These are phyloP conservation scores for Planoprotostelium fungivorum DNA, from an alignment of 78 protist species.

Conservation along the genomic window DNA sequence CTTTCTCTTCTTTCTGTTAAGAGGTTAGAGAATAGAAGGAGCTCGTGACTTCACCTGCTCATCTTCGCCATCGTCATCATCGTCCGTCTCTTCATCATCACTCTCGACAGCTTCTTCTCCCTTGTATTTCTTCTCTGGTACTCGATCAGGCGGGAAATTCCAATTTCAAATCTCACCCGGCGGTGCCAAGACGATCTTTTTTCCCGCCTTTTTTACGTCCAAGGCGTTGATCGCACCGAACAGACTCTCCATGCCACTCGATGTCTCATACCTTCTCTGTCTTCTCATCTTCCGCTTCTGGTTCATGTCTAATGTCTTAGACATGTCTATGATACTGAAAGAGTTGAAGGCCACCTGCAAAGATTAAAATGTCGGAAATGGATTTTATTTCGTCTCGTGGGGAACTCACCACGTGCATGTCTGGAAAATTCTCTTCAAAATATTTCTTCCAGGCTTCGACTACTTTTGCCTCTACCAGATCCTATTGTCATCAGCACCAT, in stretches of 20 bases:
- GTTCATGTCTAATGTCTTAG: conserved; percentile 21
- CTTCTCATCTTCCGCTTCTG: conserved; percentile 25
- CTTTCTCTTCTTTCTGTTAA: background rate
- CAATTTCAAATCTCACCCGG: background rate
- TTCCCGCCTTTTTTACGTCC: conserved; percentile 5
- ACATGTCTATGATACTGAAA: background rate
- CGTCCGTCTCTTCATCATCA: background rate
- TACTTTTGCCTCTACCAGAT: conserved; percentile 49
- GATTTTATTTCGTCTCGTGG: background rate
- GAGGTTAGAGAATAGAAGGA: background rate
- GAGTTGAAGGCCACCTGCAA: background rate
- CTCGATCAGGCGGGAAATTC: background rate
- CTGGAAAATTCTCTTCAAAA: conserved; percentile 24
- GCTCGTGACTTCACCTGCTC: background rate
- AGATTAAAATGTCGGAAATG: background rate
- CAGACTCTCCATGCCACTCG: conserved; percentile 19
- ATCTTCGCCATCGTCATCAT: conserved; percentile 11
- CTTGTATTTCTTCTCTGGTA: background rate
- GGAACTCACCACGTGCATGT: conserved; percentile 6
- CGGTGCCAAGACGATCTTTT: background rate
- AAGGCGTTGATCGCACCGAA: conserved; percentile 20
- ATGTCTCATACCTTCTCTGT: conserved; percentile 24
- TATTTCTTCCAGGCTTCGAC: conserved; percentile 57
- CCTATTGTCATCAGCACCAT: no score
- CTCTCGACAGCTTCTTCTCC: background rate